phyloP scores from a whole-genome alignment of 208 protist species.

The Trichomonas tenax region DNA sequence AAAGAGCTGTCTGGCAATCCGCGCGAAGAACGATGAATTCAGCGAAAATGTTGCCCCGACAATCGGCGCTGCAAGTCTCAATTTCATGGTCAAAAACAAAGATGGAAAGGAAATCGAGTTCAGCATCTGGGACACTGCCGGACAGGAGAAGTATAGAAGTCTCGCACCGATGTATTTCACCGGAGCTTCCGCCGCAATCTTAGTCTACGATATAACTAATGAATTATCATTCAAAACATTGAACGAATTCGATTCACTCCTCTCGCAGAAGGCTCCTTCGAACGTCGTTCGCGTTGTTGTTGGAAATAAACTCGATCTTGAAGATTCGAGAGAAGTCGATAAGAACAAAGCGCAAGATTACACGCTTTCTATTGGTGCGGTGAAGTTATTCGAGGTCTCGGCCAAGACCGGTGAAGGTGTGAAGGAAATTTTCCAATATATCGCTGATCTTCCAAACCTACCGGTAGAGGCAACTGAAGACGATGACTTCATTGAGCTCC shows the following conservation, averaged over 20 bases:
- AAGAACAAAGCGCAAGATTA: not conserved
- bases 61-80: not conserved
- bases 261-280: not conserved
- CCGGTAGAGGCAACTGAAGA: not conserved
- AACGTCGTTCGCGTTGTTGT: not conserved
- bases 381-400: not conserved
- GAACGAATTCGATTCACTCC: not conserved
- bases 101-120: not conserved
- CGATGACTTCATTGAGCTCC: not conserved
- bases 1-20: not conserved
- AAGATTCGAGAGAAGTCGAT: not conserved
- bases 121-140: not conserved
- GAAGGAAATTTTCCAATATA: not conserved
- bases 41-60: not conserved
- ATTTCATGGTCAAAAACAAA: not conserved
- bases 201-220: not conserved
- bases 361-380: not conserved
- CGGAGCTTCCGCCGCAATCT: not conserved
- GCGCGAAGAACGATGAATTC: not conserved
- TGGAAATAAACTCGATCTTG: not conserved
- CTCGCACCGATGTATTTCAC: constrained; percentile 4
- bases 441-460: not conserved
- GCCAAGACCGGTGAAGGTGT: not conserved
- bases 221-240: not conserved
- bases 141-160: not conserved